Evolutionary conservation across 306 rosid species (phyloP), one percentile per base, ranked within the genome.

Genomic region (Senna siamea): DNA sequence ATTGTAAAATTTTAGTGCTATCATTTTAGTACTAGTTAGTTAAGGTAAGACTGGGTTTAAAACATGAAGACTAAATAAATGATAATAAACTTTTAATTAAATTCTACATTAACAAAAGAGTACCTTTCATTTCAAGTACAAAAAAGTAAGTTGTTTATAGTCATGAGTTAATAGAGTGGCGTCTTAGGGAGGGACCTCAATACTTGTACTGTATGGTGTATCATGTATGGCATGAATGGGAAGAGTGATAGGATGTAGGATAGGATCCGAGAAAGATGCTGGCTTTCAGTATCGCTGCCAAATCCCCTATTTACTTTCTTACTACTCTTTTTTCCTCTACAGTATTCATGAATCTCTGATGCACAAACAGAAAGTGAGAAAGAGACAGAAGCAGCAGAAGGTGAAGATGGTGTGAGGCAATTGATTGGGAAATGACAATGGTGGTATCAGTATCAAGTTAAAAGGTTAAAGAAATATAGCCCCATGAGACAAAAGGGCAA

Each of bases 401-500:
- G 40, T 37, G 44, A 61, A 61, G 67, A 5, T 32, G 20, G 11
- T 14, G 12, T 32, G 44, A 5, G 20, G 30, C 5, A 62, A 60
- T 37, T 37, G 40, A 26, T 26, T 26, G 40, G 40, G 8, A 37
- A 37, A 37, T 37, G 6, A 37, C 40, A 2, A 10, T 60, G 44
- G 15, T n/a, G 66, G 1, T 60, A 0, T 15, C 46, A 15, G 40
- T 7, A 37, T 37, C 40, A 37, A 60, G 26, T 35, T 34, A 15
- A 61, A 35, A 17, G 41, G 64, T 30, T 28, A 26, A 26, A 59
- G 19, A 17, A 46, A 46, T 48, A 51, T 0, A 17, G 23, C 9
- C 74, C 75, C 74, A 67, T 78, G 85, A 79, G 92, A 86, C 96
- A 84, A 82, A 90, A 79, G 77, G 68, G 83, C 75, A 44, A 82